Base-by-base conservation (phyloP, 805 yeast genomes). In the Cephaloascus albidus region DNA sequence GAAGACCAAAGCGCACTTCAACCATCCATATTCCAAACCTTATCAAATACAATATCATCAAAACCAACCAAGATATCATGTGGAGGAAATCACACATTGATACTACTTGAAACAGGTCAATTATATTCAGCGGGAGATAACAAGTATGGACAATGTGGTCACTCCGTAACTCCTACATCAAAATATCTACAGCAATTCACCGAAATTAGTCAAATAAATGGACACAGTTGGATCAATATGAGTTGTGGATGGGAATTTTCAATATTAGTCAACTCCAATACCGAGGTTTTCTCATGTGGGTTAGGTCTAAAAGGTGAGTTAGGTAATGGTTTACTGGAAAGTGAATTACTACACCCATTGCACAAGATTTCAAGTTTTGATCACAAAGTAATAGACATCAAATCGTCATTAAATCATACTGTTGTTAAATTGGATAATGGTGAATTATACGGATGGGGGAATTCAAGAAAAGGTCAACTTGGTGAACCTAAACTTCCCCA, bases 31-130 rank as follows among this genome's bases (percentile, higher is more conserved):
- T 23, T 23, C 12, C 46, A 36, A 30, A 41, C 2, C 46, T 50
- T 14, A 30, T 23, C 28, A 23, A 23, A 6, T 8, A 23, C 28
- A 8, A 8, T 23, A 12, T 23, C 12, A 8, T 23, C 28, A 12
- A 44, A 38, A n/a, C 70, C 79, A 0, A 39, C 51, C 37, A 63
- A 65, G 46, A 63, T 88, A 10, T 71, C 68, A 1, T 78, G 88
- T 48, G 97, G 96, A 3, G 97, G 97, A 0, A 89, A 89, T 49
- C 97, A 90, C 54, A 81, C 95, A 0, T 48, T 85, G 15, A 44
- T 86, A 2, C 53, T 87, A 5, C 54, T 73, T 10, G 62, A 57
- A 1, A 58, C 68, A 36, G 90, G 90, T 1, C 53, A 58, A 0
- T 54, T 81, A 1, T 78, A 57, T 45, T 73, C 72, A 0, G 48